Evolutionary conservation across 176 grass and related monocot genomes (phyloP).

Genomic region (Chrysopogon serrulatus): DNA sequence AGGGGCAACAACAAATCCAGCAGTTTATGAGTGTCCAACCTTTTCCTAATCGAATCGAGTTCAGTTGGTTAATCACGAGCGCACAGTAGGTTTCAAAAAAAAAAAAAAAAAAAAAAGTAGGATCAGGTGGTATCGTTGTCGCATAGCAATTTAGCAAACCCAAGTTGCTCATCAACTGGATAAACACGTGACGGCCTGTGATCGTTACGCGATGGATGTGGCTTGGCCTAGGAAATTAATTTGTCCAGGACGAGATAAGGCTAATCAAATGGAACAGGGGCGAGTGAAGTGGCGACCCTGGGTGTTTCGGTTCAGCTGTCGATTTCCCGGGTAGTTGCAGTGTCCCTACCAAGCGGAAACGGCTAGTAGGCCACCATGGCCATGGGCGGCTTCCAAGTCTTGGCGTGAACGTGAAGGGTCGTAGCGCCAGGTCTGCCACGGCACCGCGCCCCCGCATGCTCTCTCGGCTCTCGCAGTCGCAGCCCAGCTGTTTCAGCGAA

Average conservation of each 20-base stretch:
- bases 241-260: slow-evolving; percentile 12
- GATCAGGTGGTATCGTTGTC: neutral
- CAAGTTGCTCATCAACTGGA: neutral
- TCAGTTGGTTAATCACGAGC: neutral
- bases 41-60: neutral
- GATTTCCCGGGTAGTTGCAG: neutral
- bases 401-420: neutral
- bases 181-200: neutral
- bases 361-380: no score
- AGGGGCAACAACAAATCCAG: neutral
- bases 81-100: no score
- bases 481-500: neutral
- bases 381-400: neutral
- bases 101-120: no score
- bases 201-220: neutral
- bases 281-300: neutral
- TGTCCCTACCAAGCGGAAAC: slow-evolving; percentile 2
- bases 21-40: no score
- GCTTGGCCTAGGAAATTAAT: neutral
- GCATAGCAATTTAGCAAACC: neutral
- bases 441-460: neutral
- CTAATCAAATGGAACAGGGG: neutral
- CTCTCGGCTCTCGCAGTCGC: neutral
- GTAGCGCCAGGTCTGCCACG: neutral
- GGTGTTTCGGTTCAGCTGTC: slow-evolving; percentile 30